Conservation (phyloP, 164 flowering plant species). For the Piper betle region DNA sequence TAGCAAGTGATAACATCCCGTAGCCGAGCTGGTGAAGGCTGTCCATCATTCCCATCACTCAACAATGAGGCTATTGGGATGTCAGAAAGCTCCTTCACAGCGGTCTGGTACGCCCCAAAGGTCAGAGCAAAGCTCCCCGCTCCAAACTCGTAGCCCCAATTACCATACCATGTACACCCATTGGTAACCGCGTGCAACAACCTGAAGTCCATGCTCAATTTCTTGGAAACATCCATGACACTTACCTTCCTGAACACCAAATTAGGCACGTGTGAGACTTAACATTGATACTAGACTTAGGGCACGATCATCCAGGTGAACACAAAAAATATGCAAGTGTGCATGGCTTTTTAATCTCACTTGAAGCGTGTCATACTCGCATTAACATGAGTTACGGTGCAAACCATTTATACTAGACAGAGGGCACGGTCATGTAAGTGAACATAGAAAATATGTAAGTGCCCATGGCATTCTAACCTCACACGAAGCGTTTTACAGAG, state of each 20-base stretch:
- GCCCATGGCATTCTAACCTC: conserved; percentile 28
- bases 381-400: no score
- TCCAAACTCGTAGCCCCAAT: conserved; percentile 83
- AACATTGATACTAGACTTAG: no score
- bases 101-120: conserved; percentile 29
- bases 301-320: no score
- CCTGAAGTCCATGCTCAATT: conserved; percentile 62
- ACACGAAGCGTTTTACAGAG: conserved; percentile 53
- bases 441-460: no score
- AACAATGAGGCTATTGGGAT: conserved; percentile 32
- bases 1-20: conserved; percentile 44
- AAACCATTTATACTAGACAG: no score
- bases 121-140: conserved; percentile 69
- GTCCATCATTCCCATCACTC: conserved; percentile 21
- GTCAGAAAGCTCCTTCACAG: conserved; percentile 42
- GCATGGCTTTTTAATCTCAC: no score
- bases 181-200: conserved; percentile 60
- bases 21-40: conserved; percentile 27
- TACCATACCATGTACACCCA: conserved; percentile 74
- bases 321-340: no score
- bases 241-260: conserved; percentile 51
- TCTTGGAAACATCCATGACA: conserved; percentile 85
- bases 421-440: background rate
- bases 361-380: no score
- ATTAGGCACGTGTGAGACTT: no score